Conservation (phyloP, 176 grass and related monocot species). For the Poa pratensis region DNA sequence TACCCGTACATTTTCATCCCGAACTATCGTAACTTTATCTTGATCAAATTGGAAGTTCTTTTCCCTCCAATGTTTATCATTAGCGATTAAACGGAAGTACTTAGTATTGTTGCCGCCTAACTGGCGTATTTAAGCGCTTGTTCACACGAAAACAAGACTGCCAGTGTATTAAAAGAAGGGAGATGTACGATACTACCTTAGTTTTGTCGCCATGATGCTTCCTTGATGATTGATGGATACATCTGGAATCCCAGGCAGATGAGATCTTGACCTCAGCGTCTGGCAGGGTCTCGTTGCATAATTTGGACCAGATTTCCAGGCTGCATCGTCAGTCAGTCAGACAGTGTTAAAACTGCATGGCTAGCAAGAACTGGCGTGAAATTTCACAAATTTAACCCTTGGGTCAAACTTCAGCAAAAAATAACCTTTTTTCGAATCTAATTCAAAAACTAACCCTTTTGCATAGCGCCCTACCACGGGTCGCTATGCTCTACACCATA, state of each 20-base stretch:
- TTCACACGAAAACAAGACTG: slow-evolving; percentile 7
- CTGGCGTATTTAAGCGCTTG: not conserved
- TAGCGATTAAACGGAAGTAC: too few relatives aligned
- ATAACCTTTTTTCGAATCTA: too few relatives aligned
- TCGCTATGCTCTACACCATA: too few relatives aligned
- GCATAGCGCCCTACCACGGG: too few relatives aligned
- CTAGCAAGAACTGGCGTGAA: not conserved
- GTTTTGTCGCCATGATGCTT: not conserved
- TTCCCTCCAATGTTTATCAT: too few relatives aligned
- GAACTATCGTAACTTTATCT: too few relatives aligned
- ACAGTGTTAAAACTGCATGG: slow-evolving; percentile 22
- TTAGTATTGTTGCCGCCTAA: not conserved
- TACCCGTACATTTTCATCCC: too few relatives aligned
- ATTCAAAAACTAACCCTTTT: too few relatives aligned
- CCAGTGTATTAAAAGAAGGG: not conserved
- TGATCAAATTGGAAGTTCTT: too few relatives aligned
- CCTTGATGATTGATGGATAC: slow-evolving; percentile 5
- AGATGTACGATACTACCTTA: not conserved
- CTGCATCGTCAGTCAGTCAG: not conserved
- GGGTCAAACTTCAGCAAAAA: too few relatives aligned
- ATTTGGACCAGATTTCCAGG: slow-evolving; percentile 25
- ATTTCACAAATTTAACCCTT: too few relatives aligned
- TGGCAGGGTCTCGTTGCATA: not conserved
- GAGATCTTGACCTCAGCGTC: not conserved
- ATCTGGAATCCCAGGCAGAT: not conserved